Conservation (phyloP, 768 basidiomycete genomes). For the Galerina sulciceps region DNA sequence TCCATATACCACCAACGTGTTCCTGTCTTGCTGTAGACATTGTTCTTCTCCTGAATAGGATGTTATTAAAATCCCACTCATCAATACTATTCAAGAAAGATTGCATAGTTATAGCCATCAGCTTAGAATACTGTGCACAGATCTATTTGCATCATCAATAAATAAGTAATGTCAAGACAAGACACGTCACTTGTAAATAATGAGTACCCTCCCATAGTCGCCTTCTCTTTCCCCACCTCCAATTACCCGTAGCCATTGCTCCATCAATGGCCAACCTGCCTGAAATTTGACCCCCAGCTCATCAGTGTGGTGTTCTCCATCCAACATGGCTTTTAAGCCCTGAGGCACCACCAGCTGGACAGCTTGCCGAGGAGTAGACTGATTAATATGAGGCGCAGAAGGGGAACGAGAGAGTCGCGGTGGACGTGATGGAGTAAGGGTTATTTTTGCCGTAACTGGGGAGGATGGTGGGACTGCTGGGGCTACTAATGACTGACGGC, state of each 20-base stretch:
- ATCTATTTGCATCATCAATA: not conserved
- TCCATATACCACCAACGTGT: not conserved
- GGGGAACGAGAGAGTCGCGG: slow-evolving; percentile 56
- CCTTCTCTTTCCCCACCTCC: slow-evolving; percentile 67
- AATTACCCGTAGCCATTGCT: slow-evolving; percentile 66
- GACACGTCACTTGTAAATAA: slow-evolving; percentile 70
- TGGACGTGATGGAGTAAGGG: slow-evolving; percentile 45
- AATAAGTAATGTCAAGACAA: not conserved
- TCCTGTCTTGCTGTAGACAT: not conserved
- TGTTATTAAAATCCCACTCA: no score
- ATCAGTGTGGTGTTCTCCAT: slow-evolving; percentile 93
- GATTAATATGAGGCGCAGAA: slow-evolving; percentile 48
- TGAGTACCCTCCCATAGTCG: slow-evolving; percentile 75
- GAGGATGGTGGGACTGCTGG: slow-evolving; percentile 43
- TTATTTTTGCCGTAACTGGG: slow-evolving; percentile 40
- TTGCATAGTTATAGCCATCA: no score
- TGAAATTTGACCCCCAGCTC: slow-evolving; percentile 86
- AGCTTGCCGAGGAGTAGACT: slow-evolving; percentile 30
- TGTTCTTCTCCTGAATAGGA: not conserved
- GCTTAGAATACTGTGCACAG: not conserved
- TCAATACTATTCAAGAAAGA: no score
- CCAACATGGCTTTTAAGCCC: slow-evolving; percentile 63
- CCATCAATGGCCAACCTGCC: slow-evolving; percentile 81
- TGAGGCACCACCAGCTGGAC: slow-evolving; percentile 50
- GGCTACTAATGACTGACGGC: slow-evolving; percentile 44